Evolutionary conservation across 306 rosid species (phyloP), one percentile per base, ranked within the genome.

Genomic region (Adenanthera pavonina): DNA sequence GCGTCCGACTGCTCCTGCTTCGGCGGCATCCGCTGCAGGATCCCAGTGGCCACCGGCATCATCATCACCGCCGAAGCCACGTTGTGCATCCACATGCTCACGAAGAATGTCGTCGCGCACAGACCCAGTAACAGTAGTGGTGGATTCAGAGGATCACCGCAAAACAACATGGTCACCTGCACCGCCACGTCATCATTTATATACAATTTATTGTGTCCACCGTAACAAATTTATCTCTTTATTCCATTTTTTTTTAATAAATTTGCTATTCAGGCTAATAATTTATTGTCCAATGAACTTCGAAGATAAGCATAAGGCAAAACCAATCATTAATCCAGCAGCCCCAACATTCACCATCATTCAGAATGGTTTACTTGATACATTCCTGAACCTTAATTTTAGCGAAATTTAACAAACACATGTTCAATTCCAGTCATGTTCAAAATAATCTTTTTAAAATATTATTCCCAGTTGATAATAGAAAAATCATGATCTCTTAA

Each of bases 71-170:
- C 91, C 0, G 97, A 81, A 11, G 98, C 93, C 83, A 88, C 91
- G 86, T 94, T 92, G 95, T 92, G 98, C 85, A 94, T 81, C 98
- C 98, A 94, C 98, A 94, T 92, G 92, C 97, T 91, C 3, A 94
- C 90, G 54, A 94, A 94, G 60, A 92, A 93, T 56, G 97, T 44
- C 47, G 93, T 91, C 73, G 86, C 94, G 13, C 95, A 90, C 6
- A 91, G 78, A 41, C 98, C 98, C 34, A 94, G 80, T 4, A 94
- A 65, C 0, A 94, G 67, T 14, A 92, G 53, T 5, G 94, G 76
- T 30, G 97, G 97, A 54, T 84, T 92, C 73, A 94, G 35, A 0
- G 97, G 95, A 4, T 92, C 95, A 6, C 98, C 97, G 17, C 97
- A 92, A 74, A 94, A 94, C 15, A 91, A 0, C 12, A 90, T 7